Evolutionary conservation across 345 rosid genomes (phyloP), one percentile per base, ranked within the genome.

Genomic region (Salix exigua): DNA sequence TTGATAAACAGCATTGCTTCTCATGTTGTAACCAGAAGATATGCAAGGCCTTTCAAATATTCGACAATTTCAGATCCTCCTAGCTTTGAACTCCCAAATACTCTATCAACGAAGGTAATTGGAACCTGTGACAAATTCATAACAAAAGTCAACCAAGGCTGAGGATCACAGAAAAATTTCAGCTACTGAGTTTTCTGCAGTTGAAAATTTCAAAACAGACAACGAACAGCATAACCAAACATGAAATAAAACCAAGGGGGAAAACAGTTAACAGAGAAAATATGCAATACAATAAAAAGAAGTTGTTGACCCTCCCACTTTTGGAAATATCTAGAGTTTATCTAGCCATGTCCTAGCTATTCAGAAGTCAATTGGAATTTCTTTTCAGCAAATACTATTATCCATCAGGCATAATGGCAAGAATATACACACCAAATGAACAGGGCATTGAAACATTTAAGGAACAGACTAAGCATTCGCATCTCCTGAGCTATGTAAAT

Each of bases 41-140:
- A 91, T 9, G 77, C 85, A 23, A 96, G 92, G 51, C 99, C 99
- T 87, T 92, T 96, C 30, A 96, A 86, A 84, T 96, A 96, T 76
- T 92, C 97, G 5, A 96, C 94, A 38, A 96, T 96, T 84, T 96
- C 99, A 5, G 98, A 96, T 81, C 99, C 99, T 76, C 98, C 97
- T 23, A 96, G 97, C 88, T 96, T 96, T 26, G 99, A 93, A 81
- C 90, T 96, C 79, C 98, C 99, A 80, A 85, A 96, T 40, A 96
- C 92, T 86, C 99, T 87, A 44, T 94, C 99, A 5, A 96, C 95
- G 78, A 92, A 93, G 63, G 97, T 91, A 55, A 96, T 96, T 10
- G 97, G 99, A 82, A 96, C 99, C 99, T 96, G 89, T 61, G 64
- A 40, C 46, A 53, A 66, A 28, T 44, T 66, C 28, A 72, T 11